Evolutionary conservation across 345 rosid species (phyloP).

Genomic region (Litchi chinensis): DNA sequence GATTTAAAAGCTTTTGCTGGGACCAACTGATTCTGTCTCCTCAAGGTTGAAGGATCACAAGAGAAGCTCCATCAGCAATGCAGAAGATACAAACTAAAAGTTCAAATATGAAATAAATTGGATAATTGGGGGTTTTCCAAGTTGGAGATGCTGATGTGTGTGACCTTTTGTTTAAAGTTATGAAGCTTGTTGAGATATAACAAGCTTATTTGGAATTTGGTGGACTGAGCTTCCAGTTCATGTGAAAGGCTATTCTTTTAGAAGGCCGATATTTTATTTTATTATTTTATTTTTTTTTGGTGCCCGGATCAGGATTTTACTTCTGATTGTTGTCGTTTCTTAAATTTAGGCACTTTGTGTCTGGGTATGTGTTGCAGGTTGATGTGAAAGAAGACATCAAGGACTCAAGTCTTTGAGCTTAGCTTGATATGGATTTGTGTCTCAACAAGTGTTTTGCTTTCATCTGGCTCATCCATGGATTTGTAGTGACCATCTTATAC

Average conservation of each 20-base stretch:
- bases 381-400: constrained; percentile 37
- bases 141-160: not conserved
- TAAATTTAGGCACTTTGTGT: constrained; percentile 46
- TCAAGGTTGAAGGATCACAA: not conserved
- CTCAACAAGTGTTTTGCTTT: constrained; percentile 52
- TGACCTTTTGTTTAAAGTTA: not conserved
- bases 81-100: constrained; percentile 6
- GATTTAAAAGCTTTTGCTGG: not conserved
- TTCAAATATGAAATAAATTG: not conserved
- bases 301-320: constrained; percentile 40
- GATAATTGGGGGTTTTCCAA: not conserved
- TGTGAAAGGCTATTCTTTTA: constrained; percentile 28
- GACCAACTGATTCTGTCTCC: constrained; percentile 5
- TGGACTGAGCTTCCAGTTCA: constrained; percentile 20
- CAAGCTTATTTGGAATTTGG: constrained; percentile 12
- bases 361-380: constrained; percentile 67
- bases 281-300: constrained; percentile 46
- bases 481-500: constrained; percentile 58
- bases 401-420: constrained; percentile 48
- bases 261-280: constrained; percentile 47
- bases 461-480: constrained; percentile 49
- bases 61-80: constrained; percentile 10
- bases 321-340: constrained; percentile 40
- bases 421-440: constrained; percentile 46
- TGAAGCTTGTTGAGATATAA: constrained; percentile 26